Evolutionary conservation across 169 alveolate genomes (phyloP), one percentile per base, ranked within the genome.

Genomic region (Miamiensis avidus): DNA sequence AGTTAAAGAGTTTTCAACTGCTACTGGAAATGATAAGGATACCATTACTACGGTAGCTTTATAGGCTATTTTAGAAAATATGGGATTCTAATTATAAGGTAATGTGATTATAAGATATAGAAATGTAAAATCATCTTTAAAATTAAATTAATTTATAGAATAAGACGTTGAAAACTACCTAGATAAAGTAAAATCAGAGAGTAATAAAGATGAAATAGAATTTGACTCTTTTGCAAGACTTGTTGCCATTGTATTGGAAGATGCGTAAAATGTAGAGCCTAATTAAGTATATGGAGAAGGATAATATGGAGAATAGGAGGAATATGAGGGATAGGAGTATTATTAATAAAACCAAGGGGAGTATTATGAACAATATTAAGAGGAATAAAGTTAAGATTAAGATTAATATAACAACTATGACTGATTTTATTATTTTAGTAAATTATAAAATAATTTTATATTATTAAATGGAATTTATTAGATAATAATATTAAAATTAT

Each of bases 161-260:
- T 79, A 88, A 78, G 34, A 82, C 74, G 31, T 81, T n/a, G 81
- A 91, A 33, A 87, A 75, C 26, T 83, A 89, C 81, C 65, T 86
- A 32, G 78, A 74, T 29, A 72, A 79, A 31, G 1, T 86, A 49
- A 72, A 81, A n/a, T 83, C 83, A 0, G 82, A 81, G 11, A 81
- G 74, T 4, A 78, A 82, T 64, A 81, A 82, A 28, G 91, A 85
- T 29, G 89, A 82, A 74, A 92, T 92, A 34, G 86, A 88, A 0
- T 92, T 89, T 76, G 96, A 92, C 31, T 65, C 89, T 0, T 92
- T 88, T 64, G 92, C 93, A 28, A 89, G 96, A 86, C 74, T 91
- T n/a, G 92, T 92, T 1, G 96, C 96, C 0, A 76, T 92, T 28
- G 75, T 92, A 1, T 84, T 92, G 25, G 96, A 92, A 79, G 93